phyloP scores from a whole-genome alignment of 2,329 filamentous ascomycete genomes.

The Dothiorella sarmentorum region DNA sequence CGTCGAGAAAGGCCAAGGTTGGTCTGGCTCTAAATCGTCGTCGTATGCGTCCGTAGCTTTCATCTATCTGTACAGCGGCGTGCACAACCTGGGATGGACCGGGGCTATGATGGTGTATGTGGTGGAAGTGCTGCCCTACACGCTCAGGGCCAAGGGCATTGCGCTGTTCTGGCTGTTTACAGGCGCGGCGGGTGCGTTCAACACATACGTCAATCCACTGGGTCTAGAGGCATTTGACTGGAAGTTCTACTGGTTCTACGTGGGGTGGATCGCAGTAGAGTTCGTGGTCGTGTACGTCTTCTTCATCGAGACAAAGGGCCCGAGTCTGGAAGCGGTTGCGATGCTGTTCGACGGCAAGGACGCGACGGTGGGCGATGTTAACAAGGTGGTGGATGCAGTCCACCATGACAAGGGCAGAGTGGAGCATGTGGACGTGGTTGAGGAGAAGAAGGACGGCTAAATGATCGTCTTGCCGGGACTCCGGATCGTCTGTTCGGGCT shows the following conservation, averaged over 20 bases:
- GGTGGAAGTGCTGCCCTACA: conserved; percentile 46
- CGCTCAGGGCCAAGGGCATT: conserved; percentile 45
- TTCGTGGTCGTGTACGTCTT: conserved; percentile 24
- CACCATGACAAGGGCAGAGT: background rate
- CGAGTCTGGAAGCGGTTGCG: conserved; percentile 27
- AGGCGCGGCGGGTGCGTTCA: conserved; percentile 45
- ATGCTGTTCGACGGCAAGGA: conserved; percentile 27
- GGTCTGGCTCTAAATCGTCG: background rate
- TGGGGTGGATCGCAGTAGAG: conserved; percentile 3
- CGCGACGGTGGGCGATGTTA: conserved; percentile 5
- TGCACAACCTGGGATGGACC: conserved; percentile 26
- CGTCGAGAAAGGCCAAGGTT: conserved; percentile 6
- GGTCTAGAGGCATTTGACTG: conserved; percentile 38
- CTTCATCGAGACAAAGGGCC: conserved; percentile 29
- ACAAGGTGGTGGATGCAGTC: background rate
- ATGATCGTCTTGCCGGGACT: background rate
- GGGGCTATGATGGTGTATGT: conserved; percentile 43
- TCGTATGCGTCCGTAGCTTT: conserved; percentile 29
- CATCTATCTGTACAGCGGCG: conserved; percentile 24
- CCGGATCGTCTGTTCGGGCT: conserved; percentile 7
- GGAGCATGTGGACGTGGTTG: background rate
- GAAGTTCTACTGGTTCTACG: conserved; percentile 43
- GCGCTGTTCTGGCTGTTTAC: conserved; percentile 47
- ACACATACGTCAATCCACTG: conserved; percentile 44
- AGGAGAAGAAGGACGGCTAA: background rate